Conservation (phyloP, 306 rosid genomes). For the Carpinus fangiana region DNA sequence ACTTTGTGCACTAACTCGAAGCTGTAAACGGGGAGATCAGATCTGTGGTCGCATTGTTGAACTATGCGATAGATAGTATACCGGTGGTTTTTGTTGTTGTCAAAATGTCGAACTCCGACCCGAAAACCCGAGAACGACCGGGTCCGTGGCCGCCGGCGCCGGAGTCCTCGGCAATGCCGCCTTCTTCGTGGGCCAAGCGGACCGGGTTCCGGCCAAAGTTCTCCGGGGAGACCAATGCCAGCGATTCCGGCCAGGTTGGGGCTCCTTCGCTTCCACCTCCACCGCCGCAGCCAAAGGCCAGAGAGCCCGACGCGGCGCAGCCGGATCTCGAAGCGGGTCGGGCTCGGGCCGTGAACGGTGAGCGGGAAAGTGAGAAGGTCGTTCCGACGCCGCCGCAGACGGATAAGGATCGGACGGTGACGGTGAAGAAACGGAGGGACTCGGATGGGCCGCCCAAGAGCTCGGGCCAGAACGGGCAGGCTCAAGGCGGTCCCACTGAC, state of each 20-base stretch:
- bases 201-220: constrained; percentile 91
- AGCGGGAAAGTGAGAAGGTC: constrained; percentile 33
- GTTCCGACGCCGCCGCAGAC: constrained; percentile 6
- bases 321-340: constrained; percentile 73
- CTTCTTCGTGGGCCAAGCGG: constrained; percentile 91
- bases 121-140: constrained; percentile 63
- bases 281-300: constrained; percentile 38
- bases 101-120: constrained; percentile 68
- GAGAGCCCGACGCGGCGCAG: constrained; percentile 29
- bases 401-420: constrained; percentile 40
- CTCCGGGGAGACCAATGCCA: constrained; percentile 84
- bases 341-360: constrained; percentile 45
- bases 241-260: constrained; percentile 61
- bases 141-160: constrained; percentile 87
- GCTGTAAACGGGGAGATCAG: constrained; percentile 33
- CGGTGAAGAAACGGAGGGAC: constrained; percentile 65
- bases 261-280: neutral
- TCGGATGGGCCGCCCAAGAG: constrained; percentile 62
- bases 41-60: constrained; percentile 34
- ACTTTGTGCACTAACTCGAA: neutral
- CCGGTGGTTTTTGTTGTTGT: constrained; percentile 13
- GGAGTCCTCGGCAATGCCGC: constrained; percentile 57
- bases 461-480: constrained; percentile 47
- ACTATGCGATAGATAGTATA: constrained; percentile 30
- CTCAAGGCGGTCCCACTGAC: constrained; percentile 33